Evolutionary conservation across 768 basidiomycete genomes (phyloP), one percentile per base, ranked within the genome.

Genomic region (Favolaschia claudopus): DNA sequence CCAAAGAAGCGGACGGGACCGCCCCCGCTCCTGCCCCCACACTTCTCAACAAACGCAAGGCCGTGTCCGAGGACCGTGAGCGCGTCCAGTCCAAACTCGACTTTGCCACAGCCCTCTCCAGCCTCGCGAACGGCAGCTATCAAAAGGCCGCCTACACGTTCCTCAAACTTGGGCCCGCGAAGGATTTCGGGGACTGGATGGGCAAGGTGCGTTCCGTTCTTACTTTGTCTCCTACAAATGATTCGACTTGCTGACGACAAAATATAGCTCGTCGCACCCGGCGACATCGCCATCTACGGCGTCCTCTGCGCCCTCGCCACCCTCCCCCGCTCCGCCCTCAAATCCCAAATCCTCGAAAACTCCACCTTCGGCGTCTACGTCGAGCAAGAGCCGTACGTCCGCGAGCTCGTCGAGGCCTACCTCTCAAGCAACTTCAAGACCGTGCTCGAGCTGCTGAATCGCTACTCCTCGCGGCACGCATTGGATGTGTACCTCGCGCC

Each of bases 241-340:
- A 22, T 46, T 22, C n/a, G n/a, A n/a, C n/a, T n/a, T n/a, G n/a
- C n/a, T n/a, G n/a, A n/a, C n/a, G n/a, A n/a, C n/a, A n/a, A n/a
- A 24, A 42, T 24, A 2, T 67, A 92, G 89, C 82, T 95, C 39
- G 79, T 97, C 33, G 83, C 92, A 0, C 84, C 92, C 0, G 83
- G 84, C 5, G 96, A 98, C 72, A 86, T 98, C 43, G 94, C 92
- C 2, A 85, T 96, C 34, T 95, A 95, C 69, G 90, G 89, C 10
- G 89, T 89, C 0, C 75, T 98, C 0, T 95, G 92, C 65, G 90
- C 91, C 4, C 85, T 99, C 5, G 89, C 95, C 1, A 91, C 84
- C 36, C 80, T 93, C 56, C 76, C 85, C 5, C 85, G 96, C 7
- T 79, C 83, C 0, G 80, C 84, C 17, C 87, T 98, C 76, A 89